Evolutionary conservation across 306 rosid genomes (phyloP).

Genomic region (Cucurbita moschata): DNA sequence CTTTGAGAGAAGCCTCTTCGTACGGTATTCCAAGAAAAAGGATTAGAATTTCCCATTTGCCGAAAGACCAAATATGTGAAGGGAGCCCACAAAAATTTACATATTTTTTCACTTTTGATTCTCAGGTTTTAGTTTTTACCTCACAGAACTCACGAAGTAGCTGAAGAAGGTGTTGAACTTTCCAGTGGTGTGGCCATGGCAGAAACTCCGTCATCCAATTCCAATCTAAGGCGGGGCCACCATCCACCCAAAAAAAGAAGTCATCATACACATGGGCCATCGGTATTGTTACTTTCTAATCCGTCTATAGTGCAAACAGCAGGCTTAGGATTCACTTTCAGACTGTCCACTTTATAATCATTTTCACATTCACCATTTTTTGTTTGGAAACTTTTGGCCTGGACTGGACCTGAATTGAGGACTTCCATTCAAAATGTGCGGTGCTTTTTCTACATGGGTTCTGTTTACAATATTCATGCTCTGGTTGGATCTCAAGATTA

Average conservation of each 20-base stretch:
- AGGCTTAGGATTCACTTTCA: not conserved
- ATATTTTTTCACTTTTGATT: conserved; percentile 1
- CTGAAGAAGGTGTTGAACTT: not conserved
- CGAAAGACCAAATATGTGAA: conserved; percentile 37
- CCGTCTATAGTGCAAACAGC: not conserved
- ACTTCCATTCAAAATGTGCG: not conserved
- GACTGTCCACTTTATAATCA: not conserved
- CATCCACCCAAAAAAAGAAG: not conserved
- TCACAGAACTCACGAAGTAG: not conserved
- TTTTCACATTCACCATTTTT: not conserved
- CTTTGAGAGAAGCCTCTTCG: conserved; percentile 68
- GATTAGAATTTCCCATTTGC: conserved; percentile 37
- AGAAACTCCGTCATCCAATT: conserved; percentile 3
- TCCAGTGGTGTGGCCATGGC: not conserved
- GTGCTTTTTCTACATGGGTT: not conserved
- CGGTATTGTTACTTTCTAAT: not conserved
- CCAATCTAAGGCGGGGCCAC: not conserved
- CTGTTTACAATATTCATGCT: not conserved
- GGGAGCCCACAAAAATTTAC: conserved; percentile 26
- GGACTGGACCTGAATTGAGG: not conserved
- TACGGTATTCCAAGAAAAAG: conserved; percentile 63
- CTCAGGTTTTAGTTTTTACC: not conserved
- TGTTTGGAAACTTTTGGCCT: not conserved
- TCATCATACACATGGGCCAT: not conserved
- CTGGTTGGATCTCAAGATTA: not conserved